Conservation (phyloP, 352 stramenopile genomes). For the Globisporangium emineosum region DNA sequence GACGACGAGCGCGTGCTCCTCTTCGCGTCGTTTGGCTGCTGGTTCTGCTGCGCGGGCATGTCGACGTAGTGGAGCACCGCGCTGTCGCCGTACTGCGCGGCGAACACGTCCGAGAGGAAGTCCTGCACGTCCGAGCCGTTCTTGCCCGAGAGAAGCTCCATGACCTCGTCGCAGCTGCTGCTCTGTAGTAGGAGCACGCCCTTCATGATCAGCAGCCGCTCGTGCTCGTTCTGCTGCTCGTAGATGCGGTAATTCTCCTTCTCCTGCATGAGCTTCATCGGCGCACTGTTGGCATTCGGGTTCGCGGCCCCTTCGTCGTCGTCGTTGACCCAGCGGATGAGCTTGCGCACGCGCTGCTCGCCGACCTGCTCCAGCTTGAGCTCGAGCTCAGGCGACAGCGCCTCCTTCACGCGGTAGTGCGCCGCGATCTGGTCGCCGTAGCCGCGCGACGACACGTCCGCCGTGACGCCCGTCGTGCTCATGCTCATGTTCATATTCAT, state of each 20-base stretch:
- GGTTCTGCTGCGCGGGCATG: slow-evolving; percentile 20
- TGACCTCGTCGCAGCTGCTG: slow-evolving; percentile 66
- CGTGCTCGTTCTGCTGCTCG: slow-evolving; percentile 51
- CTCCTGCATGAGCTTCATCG: slow-evolving; percentile 46
- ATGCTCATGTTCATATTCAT: slow-evolving; percentile 23
- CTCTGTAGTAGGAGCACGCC: slow-evolving; percentile 63
- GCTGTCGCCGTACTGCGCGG: slow-evolving; percentile 50
- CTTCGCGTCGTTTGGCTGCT: not conserved
- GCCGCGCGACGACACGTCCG: slow-evolving; percentile 28
- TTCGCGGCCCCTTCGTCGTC: slow-evolving; percentile 35
- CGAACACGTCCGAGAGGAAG: slow-evolving; percentile 57
- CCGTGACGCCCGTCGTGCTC: slow-evolving; percentile 27
- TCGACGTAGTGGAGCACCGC: slow-evolving; percentile 54
- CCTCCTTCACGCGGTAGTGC: slow-evolving; percentile 52
- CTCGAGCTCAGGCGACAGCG: slow-evolving; percentile 39
- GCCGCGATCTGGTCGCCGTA: slow-evolving; percentile 59
- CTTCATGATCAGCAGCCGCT: slow-evolving; percentile 66
- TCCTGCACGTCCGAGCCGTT: slow-evolving; percentile 40
- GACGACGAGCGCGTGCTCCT: slow-evolving; percentile 8
- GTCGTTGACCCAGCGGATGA: slow-evolving; percentile 64
- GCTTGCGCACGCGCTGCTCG: slow-evolving; percentile 49
- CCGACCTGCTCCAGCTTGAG: slow-evolving; percentile 40
- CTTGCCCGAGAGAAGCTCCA: slow-evolving; percentile 54
- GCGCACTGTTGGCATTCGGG: not conserved
- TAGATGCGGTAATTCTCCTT: slow-evolving; percentile 81